These are phyloP conservation scores for Suhomyces coccinellae DNA, from an alignment of 1,139 yeast genomes.

Conservation along the genomic window DNA sequence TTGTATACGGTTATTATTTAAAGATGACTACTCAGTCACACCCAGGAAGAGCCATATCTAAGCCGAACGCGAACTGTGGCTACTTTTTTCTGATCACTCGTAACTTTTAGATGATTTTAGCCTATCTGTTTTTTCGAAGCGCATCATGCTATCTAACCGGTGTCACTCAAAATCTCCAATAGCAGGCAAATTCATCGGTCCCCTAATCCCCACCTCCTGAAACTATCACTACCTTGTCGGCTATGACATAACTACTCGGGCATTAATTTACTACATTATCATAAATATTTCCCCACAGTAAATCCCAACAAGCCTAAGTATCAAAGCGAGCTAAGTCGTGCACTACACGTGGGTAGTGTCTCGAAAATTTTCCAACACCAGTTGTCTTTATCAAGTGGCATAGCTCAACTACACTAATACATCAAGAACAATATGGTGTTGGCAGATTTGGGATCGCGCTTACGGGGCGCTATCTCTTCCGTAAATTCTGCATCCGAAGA, in stretches of 20 bases:
- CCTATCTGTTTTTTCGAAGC: not conserved
- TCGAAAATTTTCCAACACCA: constrained; percentile 10
- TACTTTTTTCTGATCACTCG: not conserved
- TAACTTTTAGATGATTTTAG: too few species aligned
- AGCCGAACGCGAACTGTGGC: not conserved
- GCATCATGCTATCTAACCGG: not conserved
- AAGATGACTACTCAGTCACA: not conserved
- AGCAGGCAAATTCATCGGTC: too few species aligned
- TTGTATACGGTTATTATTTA: not conserved
- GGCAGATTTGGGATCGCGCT: constrained; percentile 89
- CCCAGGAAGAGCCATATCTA: not conserved
- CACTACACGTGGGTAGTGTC: constrained; percentile 7
- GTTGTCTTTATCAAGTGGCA: constrained; percentile 7
- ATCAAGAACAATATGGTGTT: constrained; percentile 63
- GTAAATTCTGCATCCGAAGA: constrained; percentile 45
- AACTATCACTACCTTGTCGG: too few species aligned
- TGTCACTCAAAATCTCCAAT: too few species aligned
- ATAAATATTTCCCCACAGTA: not conserved
- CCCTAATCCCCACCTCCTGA: not conserved
- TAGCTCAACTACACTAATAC: not conserved
- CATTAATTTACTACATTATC: too few species aligned
- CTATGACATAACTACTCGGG: too few species aligned
- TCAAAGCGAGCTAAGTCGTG: constrained; percentile 3
- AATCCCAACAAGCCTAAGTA: not conserved
- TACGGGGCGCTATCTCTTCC: constrained; percentile 69